Evolutionary conservation across 768 basidiomycete genomes (phyloP).

Genomic region (Lanmaoa rubissima): DNA sequence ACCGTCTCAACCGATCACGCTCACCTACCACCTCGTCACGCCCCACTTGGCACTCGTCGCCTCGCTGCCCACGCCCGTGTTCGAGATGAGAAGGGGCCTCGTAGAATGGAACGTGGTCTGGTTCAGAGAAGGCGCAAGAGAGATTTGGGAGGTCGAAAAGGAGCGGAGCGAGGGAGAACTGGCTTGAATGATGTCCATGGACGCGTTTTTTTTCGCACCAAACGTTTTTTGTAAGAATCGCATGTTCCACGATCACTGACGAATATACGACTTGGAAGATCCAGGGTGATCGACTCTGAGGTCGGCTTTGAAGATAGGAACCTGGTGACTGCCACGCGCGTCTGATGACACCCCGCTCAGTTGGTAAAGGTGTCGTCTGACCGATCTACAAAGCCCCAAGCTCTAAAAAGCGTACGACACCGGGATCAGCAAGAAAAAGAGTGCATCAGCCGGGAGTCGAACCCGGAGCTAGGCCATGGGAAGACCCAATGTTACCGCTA

Average conservation of each 20-base stretch:
- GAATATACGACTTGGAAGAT: background rate
- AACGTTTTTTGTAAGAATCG: background rate
- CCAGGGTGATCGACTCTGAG: no score
- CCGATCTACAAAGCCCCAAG: background rate
- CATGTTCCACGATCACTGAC: background rate
- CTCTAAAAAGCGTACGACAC: background rate
- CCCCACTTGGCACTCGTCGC: conserved; percentile 69
- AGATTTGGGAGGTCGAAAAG: conserved; percentile 75
- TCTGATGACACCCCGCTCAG: background rate
- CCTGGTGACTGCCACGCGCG: no score
- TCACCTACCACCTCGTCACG: conserved; percentile 82
- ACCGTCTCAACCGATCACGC: conserved; percentile 60
- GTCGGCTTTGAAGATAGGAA: no score
- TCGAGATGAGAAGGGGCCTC: conserved; percentile 68
- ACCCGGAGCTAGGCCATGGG: conserved; percentile 68
- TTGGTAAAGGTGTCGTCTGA: background rate
- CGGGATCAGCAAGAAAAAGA: background rate
- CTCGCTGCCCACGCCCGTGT: conserved; percentile 69
- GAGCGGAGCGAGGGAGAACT: conserved; percentile 38
- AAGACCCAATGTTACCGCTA: conserved; percentile 89
- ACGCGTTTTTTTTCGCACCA: no score
- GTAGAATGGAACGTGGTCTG: conserved; percentile 87
- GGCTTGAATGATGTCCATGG: background rate
- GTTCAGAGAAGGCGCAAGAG: conserved; percentile 78
- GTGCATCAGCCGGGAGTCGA: conserved; percentile 58